phyloP scores from a whole-genome alignment of 2,329 filamentous ascomycete species.

The Elsinoe arachidis region DNA sequence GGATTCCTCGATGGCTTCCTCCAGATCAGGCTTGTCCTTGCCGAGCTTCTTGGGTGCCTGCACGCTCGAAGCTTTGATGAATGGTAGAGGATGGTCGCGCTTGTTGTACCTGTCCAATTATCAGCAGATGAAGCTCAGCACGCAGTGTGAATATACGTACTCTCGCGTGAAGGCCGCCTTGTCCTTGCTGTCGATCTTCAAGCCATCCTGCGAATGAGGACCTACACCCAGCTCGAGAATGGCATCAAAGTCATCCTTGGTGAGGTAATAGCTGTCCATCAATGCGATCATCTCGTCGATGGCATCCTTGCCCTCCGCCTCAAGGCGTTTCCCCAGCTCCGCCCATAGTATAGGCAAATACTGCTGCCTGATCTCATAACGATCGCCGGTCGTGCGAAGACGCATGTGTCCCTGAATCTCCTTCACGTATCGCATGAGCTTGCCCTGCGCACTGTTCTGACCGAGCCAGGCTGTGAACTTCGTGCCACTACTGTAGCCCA shows the following conservation, averaged over 20 bases:
- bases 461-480: constrained; percentile 88
- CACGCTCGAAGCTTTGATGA: constrained; percentile 84
- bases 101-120: constrained; percentile 61
- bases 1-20: constrained; percentile 91
- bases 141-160: constrained; percentile 45
- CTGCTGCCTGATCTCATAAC: constrained; percentile 88
- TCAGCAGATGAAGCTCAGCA: background rate
- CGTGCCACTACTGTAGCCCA: constrained; percentile 50
- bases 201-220: constrained; percentile 63
- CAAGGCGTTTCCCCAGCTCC: constrained; percentile 63
- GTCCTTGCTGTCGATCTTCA: constrained; percentile 74
- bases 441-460: constrained; percentile 78
- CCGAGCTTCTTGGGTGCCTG: constrained; percentile 58
- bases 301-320: constrained; percentile 70
- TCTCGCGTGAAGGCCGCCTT: constrained; percentile 83
- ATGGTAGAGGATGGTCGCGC: constrained; percentile 80
- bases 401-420: constrained; percentile 98
- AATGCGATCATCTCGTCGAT: constrained; percentile 79
- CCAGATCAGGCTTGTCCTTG: constrained; percentile 79
- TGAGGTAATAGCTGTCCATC: constrained; percentile 96
- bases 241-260: constrained; percentile 86
- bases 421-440: constrained; percentile 70
- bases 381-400: constrained; percentile 77
- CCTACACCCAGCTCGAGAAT: constrained; percentile 88
- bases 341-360: constrained; percentile 87